These are phyloP conservation scores for Parathielavia hyrcaniae DNA, from an alignment of 495 filamentous ascomycete species.

Conservation along the genomic window DNA sequence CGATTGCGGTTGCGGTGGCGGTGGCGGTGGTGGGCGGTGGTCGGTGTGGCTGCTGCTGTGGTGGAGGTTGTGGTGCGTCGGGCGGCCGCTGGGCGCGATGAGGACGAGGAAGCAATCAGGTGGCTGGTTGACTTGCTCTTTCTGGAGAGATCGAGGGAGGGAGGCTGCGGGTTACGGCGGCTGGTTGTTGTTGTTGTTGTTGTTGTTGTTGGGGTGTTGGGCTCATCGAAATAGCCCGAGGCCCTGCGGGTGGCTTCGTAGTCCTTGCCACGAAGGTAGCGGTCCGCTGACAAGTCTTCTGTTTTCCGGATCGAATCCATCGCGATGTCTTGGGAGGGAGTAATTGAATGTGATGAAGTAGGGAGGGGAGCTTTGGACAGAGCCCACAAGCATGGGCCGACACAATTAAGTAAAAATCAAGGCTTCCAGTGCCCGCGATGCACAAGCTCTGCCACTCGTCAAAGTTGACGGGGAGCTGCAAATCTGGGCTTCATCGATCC, in stretches of 20 bases:
- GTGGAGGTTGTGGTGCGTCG: slow-evolving; percentile 8
- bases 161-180: slow-evolving; percentile 16
- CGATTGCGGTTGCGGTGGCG: neutral
- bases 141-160: too few species aligned
- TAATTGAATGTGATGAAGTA: neutral
- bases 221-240: too few species aligned
- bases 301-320: neutral
- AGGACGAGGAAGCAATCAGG: slow-evolving; percentile 18
- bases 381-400: neutral
- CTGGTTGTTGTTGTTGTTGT: neutral
- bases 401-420: slow-evolving; percentile 6
- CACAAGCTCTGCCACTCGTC: neutral
- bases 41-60: neutral
- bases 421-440: neutral
- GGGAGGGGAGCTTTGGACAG: too few species aligned
- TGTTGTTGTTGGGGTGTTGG: too few species aligned
- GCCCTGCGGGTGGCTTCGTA: too few species aligned
- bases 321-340: neutral
- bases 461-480: neutral
- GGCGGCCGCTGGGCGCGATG: slow-evolving; percentile 27
- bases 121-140: slow-evolving; percentile 46
- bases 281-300: too few species aligned
- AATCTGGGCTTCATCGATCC: neutral
- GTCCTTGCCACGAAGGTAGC: too few species aligned
- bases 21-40: slow-evolving; percentile 19